Evolutionary conservation across 306 rosid species (phyloP).

Genomic region (Citrullus amarus): DNA sequence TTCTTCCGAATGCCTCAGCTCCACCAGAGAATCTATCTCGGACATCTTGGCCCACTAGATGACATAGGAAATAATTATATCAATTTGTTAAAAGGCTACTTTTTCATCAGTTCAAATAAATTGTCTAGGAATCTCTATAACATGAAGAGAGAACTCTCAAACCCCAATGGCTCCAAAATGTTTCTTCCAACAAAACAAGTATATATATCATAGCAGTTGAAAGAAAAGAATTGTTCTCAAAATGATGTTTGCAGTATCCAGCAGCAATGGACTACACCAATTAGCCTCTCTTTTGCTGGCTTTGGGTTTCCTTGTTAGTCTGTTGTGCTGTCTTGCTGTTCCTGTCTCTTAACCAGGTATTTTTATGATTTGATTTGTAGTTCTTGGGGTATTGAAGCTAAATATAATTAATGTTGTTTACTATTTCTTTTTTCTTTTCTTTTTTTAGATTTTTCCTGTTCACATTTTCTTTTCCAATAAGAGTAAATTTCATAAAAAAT

Average conservation of each 20-base stretch:
- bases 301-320: slow-evolving; percentile 1
- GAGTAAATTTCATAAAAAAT: background rate
- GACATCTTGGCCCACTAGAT: slow-evolving; percentile 50
- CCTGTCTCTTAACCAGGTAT: background rate
- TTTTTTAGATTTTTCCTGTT: background rate
- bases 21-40: slow-evolving; percentile 79
- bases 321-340: background rate
- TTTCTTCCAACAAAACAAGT: background rate
- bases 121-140: background rate
- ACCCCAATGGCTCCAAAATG: background rate
- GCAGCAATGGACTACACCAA: background rate
- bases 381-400: background rate
- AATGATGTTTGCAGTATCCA: background rate
- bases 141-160: background rate
- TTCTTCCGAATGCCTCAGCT: slow-evolving; percentile 80
- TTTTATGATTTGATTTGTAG: background rate
- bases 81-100: background rate
- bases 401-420: background rate
- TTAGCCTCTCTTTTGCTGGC: background rate
- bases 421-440: background rate
- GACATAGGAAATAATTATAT: background rate
- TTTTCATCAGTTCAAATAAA: background rate
- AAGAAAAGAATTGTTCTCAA: background rate
- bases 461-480: background rate
- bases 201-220: background rate